phyloP scores from a whole-genome alignment of 495 filamentous ascomycete species.

The Penicillium cinerascens region DNA sequence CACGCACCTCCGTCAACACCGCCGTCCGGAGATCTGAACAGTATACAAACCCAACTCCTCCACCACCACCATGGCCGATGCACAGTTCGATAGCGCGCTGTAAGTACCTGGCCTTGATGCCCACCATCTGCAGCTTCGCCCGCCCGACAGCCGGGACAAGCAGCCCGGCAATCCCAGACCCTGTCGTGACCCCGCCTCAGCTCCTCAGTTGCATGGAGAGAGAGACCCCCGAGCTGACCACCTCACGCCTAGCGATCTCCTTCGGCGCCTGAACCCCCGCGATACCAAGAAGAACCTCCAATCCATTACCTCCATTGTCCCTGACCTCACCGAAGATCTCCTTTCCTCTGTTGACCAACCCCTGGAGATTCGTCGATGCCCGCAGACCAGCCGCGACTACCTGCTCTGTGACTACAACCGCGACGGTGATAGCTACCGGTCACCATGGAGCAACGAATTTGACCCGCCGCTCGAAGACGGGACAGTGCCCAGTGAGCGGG shows the following conservation, averaged over 20 bases:
- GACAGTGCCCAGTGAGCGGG: conserved; percentile 76
- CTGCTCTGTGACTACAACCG: conserved; percentile 99
- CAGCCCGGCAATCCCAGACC: conserved; percentile 12
- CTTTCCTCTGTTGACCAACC: conserved; percentile 97
- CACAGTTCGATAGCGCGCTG: conserved; percentile 63
- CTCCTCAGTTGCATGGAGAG: conserved; percentile 18
- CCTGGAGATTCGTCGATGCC: conserved; percentile 78
- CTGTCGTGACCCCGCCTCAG: conserved; percentile 29
- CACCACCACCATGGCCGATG: conserved; percentile 46
- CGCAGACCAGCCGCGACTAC: conserved; percentile 88
- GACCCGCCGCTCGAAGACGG: conserved; percentile 81
- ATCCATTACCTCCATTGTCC: conserved; percentile 78
- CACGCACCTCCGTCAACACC: conserved; percentile 41
- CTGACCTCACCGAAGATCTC: conserved; percentile 93
- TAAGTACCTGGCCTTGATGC: conserved; percentile 31
- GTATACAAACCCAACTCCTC: conserved; percentile 16
- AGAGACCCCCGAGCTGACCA: conserved; percentile 25
- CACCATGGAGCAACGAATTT: conserved; percentile 98
- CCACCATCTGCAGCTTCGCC: neutral
- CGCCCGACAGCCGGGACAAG: neutral
- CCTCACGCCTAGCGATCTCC: conserved; percentile 71
- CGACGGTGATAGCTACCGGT: conserved; percentile 94
- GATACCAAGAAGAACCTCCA: conserved; percentile 81
- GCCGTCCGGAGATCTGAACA: conserved; percentile 14
- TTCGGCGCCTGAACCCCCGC: conserved; percentile 94